Percentiles rank a stretch among this genome's conserved stretches.
phyloP scores from a whole-genome alignment of 768 basidiomycete species.

The Nevesoporus exiguus region DNA sequence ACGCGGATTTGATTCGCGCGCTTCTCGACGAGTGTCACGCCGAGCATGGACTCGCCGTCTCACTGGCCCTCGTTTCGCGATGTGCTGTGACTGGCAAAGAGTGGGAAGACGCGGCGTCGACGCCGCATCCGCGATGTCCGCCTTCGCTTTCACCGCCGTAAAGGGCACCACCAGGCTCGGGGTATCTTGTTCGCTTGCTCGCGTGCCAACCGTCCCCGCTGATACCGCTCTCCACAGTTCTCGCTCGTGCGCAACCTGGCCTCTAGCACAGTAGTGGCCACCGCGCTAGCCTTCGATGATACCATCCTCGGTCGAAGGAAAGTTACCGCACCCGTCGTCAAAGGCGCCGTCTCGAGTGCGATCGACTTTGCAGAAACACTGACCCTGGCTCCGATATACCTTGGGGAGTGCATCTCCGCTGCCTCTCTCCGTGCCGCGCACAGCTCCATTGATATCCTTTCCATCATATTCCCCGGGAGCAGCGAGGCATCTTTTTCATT shows the following conservation, averaged over 20 bases:
- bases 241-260: conserved; percentile 61
- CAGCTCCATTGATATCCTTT: conserved; percentile 70
- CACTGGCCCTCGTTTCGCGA: conserved; percentile 12
- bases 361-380: conserved; percentile 67
- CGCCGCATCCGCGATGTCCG: conserved; percentile 58
- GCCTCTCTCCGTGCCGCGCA: conserved; percentile 73
- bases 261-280: conserved; percentile 53
- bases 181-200: conserved; percentile 35
- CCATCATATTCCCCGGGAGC: conserved; percentile 68
- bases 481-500: conserved; percentile 81
- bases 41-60: conserved; percentile 22
- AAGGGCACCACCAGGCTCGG: conserved; percentile 68
- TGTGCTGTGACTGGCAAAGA: conserved; percentile 39
- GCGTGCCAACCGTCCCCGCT: conserved; percentile 5
- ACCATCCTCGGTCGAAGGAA: conserved; percentile 61
- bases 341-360: conserved; percentile 55
- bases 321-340: conserved; percentile 55
- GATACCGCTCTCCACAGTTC: conserved; percentile 47
- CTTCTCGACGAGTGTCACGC: neutral
- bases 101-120: conserved; percentile 58
- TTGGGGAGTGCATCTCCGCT: conserved; percentile 74
- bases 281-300: conserved; percentile 59
- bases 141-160: conserved; percentile 64
- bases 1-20: conserved; percentile 12
- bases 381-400: conserved; percentile 68